A percentile compares a stretch with the other conserved stretches of the same genome.
phyloP scores from a whole-genome alignment of 768 basidiomycete genomes.

The Mycena maculata region DNA sequence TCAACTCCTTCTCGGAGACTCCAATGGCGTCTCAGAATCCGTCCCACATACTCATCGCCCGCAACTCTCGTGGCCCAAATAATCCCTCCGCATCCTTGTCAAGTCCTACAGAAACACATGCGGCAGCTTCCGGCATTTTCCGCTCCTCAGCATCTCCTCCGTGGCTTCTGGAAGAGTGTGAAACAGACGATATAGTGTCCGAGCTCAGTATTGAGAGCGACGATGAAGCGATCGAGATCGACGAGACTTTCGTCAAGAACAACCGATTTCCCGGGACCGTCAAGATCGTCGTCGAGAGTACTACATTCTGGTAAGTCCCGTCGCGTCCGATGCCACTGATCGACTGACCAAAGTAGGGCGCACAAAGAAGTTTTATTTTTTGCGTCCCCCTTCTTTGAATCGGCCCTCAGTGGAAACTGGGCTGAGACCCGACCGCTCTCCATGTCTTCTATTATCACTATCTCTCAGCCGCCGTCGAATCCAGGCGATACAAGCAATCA shows the following conservation, averaged over 20 bases:
- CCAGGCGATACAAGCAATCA: constrained; percentile 60
- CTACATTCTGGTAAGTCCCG: constrained; percentile 85
- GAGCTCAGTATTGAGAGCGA: constrained; percentile 75
- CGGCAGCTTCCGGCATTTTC: constrained; percentile 87
- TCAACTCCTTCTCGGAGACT: background rate
- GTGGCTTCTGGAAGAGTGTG: constrained; percentile 83
- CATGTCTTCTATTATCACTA: constrained; percentile 86
- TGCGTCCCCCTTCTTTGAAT: constrained; percentile 95
- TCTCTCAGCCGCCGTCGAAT: constrained; percentile 76
- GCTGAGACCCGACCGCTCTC: constrained; percentile 87
- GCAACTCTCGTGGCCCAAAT: constrained; percentile 81
- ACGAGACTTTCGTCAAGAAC: constrained; percentile 80
- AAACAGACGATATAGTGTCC: constrained; percentile 75
- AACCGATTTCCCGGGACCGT: constrained; percentile 84
- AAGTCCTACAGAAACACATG: constrained; percentile 89
- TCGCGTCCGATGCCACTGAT: constrained; percentile 24
- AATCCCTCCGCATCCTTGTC: constrained; percentile 85
- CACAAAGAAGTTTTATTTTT: constrained; percentile 94
- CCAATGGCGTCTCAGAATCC: constrained; percentile 84
- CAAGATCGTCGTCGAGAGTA: constrained; percentile 89
- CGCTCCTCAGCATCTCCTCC: constrained; percentile 83
- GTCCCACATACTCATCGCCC: constrained; percentile 89
- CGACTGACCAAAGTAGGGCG: constrained; percentile 62
- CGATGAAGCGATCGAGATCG: constrained; percentile 80
- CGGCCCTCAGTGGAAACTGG: constrained; percentile 91